These are phyloP conservation scores for Pseudocercospora cruenta DNA, from an alignment of 2,329 filamentous ascomycete genomes.

Conservation along the genomic window DNA sequence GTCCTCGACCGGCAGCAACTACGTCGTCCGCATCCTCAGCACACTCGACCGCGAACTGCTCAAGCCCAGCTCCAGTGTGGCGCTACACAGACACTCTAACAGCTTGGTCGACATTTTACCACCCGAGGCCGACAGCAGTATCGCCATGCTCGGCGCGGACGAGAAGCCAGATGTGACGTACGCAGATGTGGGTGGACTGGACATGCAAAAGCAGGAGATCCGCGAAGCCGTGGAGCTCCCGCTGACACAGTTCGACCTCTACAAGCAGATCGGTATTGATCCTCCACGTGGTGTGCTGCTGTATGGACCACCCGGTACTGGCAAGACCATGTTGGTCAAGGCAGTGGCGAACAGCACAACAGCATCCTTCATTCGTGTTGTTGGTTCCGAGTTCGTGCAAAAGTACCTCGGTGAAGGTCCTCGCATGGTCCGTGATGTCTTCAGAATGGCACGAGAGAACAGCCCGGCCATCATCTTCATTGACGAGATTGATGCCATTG, in stretches of 20 bases:
- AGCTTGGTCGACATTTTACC: slow-evolving; percentile 97
- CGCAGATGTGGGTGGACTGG: slow-evolving; percentile 92
- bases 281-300: slow-evolving; percentile 93
- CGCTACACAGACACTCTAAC: slow-evolving; percentile 97
- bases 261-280: slow-evolving; percentile 99
- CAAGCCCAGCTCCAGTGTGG: slow-evolving; percentile 96
- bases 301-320: slow-evolving; percentile 93
- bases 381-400: slow-evolving; percentile 97
- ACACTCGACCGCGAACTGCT: slow-evolving; percentile 97
- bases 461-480: slow-evolving; percentile 99
- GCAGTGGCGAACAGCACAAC: slow-evolving; percentile 98
- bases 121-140: slow-evolving; percentile 97
- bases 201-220: slow-evolving; percentile 99
- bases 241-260: slow-evolving; percentile 95
- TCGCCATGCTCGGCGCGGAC: slow-evolving; percentile 93
- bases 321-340: slow-evolving; percentile 98
- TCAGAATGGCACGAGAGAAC: slow-evolving; percentile 98
- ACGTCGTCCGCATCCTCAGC: slow-evolving; percentile 96
- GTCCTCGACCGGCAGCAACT: slow-evolving; percentile 97
- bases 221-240: slow-evolving; percentile 96
- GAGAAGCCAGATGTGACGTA: slow-evolving; percentile 99
- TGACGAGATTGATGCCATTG: slow-evolving; percentile 98
- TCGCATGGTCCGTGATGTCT: slow-evolving; percentile 98
- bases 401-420: slow-evolving; percentile 98
- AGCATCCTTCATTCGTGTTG: slow-evolving; percentile 96